These are phyloP conservation scores for Naegleria gruberi DNA, from an alignment of 208 protist species.

Conservation along the genomic window DNA sequence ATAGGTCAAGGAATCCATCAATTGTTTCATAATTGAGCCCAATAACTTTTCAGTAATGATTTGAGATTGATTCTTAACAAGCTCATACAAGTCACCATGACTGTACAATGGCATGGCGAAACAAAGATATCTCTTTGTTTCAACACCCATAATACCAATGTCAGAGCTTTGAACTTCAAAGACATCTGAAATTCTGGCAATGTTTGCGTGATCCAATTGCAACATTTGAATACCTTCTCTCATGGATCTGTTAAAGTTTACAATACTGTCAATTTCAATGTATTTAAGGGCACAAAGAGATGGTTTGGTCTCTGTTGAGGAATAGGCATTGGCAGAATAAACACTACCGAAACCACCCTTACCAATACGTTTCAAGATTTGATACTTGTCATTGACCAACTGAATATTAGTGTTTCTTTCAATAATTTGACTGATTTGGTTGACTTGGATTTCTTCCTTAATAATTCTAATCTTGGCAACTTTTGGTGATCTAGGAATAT, in stretches of 20 bases:
- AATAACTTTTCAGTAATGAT: background rate
- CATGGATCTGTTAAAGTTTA: background rate
- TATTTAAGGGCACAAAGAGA: background rate
- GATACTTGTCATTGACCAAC: background rate
- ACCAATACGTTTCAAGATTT: background rate
- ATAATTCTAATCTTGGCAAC: background rate
- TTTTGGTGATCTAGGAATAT: background rate
- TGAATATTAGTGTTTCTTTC: background rate
- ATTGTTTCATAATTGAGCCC: conserved; percentile 19
- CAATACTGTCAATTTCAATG: background rate
- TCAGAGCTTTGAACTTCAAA: background rate
- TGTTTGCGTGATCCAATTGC: background rate
- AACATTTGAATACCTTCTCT: background rate
- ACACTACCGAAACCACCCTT: background rate
- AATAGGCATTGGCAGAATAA: background rate
- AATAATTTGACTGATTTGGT: background rate
- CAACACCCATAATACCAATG: background rate
- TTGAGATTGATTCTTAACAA: background rate
- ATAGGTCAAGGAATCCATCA: conserved; percentile 28
- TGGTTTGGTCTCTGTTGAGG: background rate
- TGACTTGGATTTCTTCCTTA: background rate
- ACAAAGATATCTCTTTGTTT: background rate
- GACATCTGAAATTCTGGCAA: background rate
- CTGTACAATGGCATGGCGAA: background rate
- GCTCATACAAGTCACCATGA: background rate